Conservation (phyloP, 192 early-diverging fungal species). For the Thoreauomyces humboldtii region DNA sequence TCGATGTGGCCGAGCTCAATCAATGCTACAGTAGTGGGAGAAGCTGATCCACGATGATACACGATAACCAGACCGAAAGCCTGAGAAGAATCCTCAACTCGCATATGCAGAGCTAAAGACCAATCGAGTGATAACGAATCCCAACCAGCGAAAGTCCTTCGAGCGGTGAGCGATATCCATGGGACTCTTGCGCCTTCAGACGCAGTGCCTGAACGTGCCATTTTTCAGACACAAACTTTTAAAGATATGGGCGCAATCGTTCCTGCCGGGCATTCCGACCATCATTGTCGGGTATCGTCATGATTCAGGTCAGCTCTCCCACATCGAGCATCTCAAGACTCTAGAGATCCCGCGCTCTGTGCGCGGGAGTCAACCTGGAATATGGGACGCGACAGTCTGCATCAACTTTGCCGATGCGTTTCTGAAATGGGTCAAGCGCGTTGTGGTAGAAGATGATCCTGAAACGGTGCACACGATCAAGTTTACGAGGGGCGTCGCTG, state of each 20-base stretch:
- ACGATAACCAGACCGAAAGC: conserved; percentile 23
- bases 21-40: neutral
- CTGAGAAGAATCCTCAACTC: conserved; percentile 37
- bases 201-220: neutral
- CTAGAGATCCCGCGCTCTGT: conserved; percentile 79
- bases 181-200: neutral
- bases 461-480: conserved; percentile 26
- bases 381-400: conserved; percentile 85
- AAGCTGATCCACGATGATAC: too few relatives aligned
- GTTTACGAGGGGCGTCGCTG: neutral
- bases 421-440: conserved; percentile 35
- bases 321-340: conserved; percentile 68
- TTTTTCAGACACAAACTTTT: conserved; percentile 71
- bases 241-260: conserved; percentile 92
- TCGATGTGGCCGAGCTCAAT: neutral
- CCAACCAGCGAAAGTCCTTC: conserved; percentile 52
- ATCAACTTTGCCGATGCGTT: conserved; percentile 76
- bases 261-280: conserved; percentile 78
- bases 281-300: conserved; percentile 86
- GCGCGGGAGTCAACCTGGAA: conserved; percentile 50
- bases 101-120: conserved; percentile 91
- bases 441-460: conserved; percentile 28
- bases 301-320: conserved; percentile 59
- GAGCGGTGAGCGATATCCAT: conserved; percentile 46
- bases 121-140: conserved; percentile 55